phyloP scores from a whole-genome alignment of 805 yeast species.

The Metschnikowia cubensis region DNA sequence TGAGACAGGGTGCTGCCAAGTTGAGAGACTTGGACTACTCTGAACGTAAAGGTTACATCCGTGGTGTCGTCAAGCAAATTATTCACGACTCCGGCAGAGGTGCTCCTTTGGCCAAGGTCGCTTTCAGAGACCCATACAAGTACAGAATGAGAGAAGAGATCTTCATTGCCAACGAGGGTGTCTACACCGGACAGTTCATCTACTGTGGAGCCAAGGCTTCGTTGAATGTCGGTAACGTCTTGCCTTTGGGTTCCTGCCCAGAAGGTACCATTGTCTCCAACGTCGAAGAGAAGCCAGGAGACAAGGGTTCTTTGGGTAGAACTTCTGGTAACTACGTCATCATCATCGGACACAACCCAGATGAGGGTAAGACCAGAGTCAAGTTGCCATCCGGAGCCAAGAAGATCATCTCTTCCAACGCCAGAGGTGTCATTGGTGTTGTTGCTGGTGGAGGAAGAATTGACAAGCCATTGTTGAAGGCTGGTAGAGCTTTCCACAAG shows the following conservation, averaged over 20 bases:
- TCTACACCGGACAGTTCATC: slow-evolving; percentile 98
- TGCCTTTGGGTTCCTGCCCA: slow-evolving; percentile 97
- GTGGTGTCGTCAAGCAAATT: slow-evolving; percentile 98
- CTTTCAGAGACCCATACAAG: slow-evolving; percentile 99
- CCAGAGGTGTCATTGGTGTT: slow-evolving; percentile 99
- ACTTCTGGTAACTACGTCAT: slow-evolving; percentile 99
- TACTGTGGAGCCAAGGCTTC: slow-evolving; percentile 99
- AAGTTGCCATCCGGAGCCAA: slow-evolving; percentile 99
- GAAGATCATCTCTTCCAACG: slow-evolving; percentile 91
- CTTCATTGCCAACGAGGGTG: slow-evolving; percentile 99
- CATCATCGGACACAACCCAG: slow-evolving; percentile 98
- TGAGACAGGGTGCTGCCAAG: slow-evolving; percentile 99
- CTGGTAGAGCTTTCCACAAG: slow-evolving; percentile 98
- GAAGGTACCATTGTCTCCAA: slow-evolving; percentile 99
- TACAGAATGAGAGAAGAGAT: slow-evolving; percentile 97
- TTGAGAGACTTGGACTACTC: slow-evolving; percentile 98
- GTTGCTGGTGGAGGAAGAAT: slow-evolving; percentile 99
- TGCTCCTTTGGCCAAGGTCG: slow-evolving; percentile 75
- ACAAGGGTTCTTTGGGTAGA: slow-evolving; percentile 99
- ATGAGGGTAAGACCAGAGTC: slow-evolving; percentile 98
- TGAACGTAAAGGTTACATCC: slow-evolving; percentile 99
- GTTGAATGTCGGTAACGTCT: slow-evolving; percentile 99
- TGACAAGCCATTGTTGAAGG: slow-evolving; percentile 99
- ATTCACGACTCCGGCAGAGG: slow-evolving; percentile 99
- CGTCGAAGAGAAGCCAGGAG: slow-evolving; percentile 98